Evolutionary conservation across 2,329 filamentous ascomycete genomes (phyloP).

Genomic region (Beauveria rudraprayagi): DNA sequence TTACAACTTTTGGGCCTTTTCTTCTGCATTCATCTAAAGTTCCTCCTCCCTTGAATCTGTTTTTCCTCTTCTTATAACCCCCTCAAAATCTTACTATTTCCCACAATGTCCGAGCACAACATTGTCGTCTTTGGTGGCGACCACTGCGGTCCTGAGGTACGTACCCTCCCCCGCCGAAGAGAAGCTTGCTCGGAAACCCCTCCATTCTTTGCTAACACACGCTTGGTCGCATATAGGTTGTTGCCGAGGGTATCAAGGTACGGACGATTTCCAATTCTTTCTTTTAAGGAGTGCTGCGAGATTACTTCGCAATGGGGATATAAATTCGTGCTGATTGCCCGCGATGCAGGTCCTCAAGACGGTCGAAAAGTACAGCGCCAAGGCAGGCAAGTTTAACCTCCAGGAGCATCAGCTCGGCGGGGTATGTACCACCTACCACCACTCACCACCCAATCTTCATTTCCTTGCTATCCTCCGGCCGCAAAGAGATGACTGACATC

Average conservation of each 20-base stretch:
- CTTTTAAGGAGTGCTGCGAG: too few relatives aligned
- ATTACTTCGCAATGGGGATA: too few relatives aligned
- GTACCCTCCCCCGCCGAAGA: neutral
- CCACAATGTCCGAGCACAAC: slow-evolving; percentile 58
- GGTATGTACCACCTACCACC: slow-evolving; percentile 46
- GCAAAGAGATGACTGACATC: too few relatives aligned
- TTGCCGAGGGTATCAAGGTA: slow-evolving; percentile 80
- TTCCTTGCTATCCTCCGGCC: neutral
- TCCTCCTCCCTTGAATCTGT: too few relatives aligned
- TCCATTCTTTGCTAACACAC: neutral
- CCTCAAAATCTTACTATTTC: too few relatives aligned
- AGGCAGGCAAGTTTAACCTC: slow-evolving; percentile 74
- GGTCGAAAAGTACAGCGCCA: slow-evolving; percentile 63
- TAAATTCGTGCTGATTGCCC: neutral
- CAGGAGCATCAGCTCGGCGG: slow-evolving; percentile 86
- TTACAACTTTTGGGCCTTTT: neutral
- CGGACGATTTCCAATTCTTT: neutral
- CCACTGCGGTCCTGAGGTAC: slow-evolving; percentile 77
- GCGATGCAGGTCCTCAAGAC: slow-evolving; percentile 63
- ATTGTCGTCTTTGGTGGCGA: slow-evolving; percentile 78
- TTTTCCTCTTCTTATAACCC: too few relatives aligned
- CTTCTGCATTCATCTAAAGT: too few relatives aligned
- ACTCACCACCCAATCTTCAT: neutral
- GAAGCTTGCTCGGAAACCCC: neutral
- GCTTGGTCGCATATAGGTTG: slow-evolving; percentile 43